Evolutionary conservation across 495 filamentous ascomycete species (phyloP), one percentile per base, ranked within the genome.

Genomic region (Neurospora sp.): DNA sequence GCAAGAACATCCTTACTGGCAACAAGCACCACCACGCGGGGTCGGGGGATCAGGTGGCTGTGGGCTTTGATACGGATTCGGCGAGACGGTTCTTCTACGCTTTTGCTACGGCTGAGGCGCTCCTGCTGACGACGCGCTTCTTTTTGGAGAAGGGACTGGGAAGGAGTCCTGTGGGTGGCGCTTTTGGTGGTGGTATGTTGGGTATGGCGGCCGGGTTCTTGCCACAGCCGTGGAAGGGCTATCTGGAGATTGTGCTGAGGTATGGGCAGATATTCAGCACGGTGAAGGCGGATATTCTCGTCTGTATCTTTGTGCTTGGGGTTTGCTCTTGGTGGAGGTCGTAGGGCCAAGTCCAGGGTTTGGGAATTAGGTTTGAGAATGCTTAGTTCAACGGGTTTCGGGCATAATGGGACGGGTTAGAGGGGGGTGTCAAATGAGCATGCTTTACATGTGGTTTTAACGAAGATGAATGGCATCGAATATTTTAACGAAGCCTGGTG

Each of bases 101-200:
- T 23, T 97, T 97, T 78, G 90, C 92, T 27, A 94, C 93, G 3
- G 92, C 89, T 12, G 93, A 97, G 84, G 80, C 94, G 72, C 75
- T 94, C 39, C 79, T 97, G 75, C 88, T 92, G 74, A 88, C 87
- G 9, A 87, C 88, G 31, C 84, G 92, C 74, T 90, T 89, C 72
- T 87, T 94, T 75, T 44, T 91, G 70, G 90, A 92, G 70, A 87
- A 85, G 12, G 73, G 72, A n/a, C 16, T 71, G 12, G 20, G 48
- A 71, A 84, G 84, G 71, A 76, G 82, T 31, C 54, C 54, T 5
- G 54, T 16, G 5, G 76, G 75, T 74, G 40, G 66, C 77, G 72
- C 76, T 79, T 39, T 83, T 78, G 75, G 84, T 88, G 83, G 81
- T 75, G 86, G 90, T 14, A 84, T 90, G 73, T 75, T 91, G 80